Conservation (phyloP, 225 moss, liverwort and hornwort species). For the Neckera pumila region DNA sequence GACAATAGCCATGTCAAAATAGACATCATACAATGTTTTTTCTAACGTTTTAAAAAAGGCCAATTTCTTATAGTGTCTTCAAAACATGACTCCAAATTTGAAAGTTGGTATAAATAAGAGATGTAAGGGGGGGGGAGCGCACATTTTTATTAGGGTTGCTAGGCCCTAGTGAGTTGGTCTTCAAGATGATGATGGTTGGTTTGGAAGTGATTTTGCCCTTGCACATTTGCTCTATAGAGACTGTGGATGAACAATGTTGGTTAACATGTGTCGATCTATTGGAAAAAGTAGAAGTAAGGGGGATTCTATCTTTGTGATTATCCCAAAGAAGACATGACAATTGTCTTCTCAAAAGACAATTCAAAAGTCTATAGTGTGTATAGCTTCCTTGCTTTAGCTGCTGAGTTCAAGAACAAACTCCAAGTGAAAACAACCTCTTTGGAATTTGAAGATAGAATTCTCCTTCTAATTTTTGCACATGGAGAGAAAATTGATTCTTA, state of each 20-base stretch:
- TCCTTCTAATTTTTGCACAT: neutral
- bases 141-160: too few relatives aligned
- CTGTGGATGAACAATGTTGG: too few relatives aligned
- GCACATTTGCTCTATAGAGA: too few relatives aligned
- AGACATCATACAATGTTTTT: too few relatives aligned
- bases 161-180: too few relatives aligned
- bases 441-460: rapidly evolving
- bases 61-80: too few relatives aligned
- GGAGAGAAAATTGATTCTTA: neutral
- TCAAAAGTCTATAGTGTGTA: rapidly evolving
- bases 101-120: too few relatives aligned
- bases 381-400: rapidly evolving
- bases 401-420: neutral
- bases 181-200: rapidly evolving
- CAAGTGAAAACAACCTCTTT: rapidly evolving
- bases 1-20: too few relatives aligned
- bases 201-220: too few relatives aligned
- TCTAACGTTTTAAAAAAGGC: too few relatives aligned
- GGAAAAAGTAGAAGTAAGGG: rapidly evolving
- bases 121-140: too few relatives aligned
- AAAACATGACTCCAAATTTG: too few relatives aligned
- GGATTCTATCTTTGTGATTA: rapidly evolving
- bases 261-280: neutral
- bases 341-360: neutral
- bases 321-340: neutral